Evolutionary conservation across 1,284 basidiomycete genomes (phyloP).

Genomic region (Sporisorium scitamineum): DNA sequence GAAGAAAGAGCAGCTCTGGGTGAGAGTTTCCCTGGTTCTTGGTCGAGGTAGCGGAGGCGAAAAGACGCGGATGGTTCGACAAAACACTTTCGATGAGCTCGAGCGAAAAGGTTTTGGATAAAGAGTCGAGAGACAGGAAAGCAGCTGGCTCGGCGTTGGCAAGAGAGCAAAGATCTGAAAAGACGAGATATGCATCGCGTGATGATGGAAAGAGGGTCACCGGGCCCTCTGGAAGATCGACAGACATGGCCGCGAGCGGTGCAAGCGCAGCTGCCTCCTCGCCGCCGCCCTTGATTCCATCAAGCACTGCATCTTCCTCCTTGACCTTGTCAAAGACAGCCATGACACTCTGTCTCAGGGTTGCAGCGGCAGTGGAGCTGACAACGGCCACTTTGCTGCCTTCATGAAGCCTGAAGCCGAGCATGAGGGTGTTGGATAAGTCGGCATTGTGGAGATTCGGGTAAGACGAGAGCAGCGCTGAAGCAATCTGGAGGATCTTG

Average conservation of each 20-base stretch:
- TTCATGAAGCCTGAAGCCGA: constrained; percentile 95
- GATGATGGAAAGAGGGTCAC: constrained; percentile 80
- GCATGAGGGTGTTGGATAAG: constrained; percentile 75
- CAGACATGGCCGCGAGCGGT: constrained; percentile 61
- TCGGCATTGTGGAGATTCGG: constrained; percentile 56
- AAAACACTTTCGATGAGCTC: constrained; percentile 96
- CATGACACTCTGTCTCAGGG: constrained; percentile 95
- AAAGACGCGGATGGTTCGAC: constrained; percentile 90
- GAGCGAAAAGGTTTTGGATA: constrained; percentile 92
- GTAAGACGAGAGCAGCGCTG: constrained; percentile 60
- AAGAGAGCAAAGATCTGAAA: constrained; percentile 65
- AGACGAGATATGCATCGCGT: constrained; percentile 82
- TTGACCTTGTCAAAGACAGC: constrained; percentile 95
- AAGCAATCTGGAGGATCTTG: constrained; percentile 65
- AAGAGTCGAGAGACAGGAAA: constrained; percentile 84
- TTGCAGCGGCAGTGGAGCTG: constrained; percentile 95
- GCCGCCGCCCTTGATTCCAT: constrained; percentile 59
- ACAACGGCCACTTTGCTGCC: constrained; percentile 90
- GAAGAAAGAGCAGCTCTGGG: constrained; percentile 82
- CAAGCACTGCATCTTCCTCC: constrained; percentile 75
- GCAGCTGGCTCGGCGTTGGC: constrained; percentile 76
- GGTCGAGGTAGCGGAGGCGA: constrained; percentile 68
- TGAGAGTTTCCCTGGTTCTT: constrained; percentile 70
- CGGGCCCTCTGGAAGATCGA: constrained; percentile 55
- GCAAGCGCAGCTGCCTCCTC: constrained; percentile 64